Conservation (phyloP, 805 yeast genomes). For the Saturnispora halmiae region DNA sequence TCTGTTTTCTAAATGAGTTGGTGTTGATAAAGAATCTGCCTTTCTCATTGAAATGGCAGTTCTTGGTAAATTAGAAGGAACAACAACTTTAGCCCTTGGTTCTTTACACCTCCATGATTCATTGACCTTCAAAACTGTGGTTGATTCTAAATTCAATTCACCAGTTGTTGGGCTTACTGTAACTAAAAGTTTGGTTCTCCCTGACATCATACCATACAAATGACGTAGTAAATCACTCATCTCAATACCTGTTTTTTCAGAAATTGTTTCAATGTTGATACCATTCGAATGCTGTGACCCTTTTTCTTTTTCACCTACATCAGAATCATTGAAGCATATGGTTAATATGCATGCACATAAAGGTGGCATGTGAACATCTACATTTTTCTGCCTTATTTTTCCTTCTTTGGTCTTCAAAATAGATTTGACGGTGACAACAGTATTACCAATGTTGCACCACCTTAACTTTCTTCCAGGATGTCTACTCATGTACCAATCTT, state of each 20-base stretch:
- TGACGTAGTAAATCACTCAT: slow-evolving; percentile 65
- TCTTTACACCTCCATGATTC: slow-evolving; percentile 8
- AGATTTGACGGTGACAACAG: background rate
- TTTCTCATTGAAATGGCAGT: background rate
- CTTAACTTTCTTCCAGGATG: slow-evolving; percentile 51
- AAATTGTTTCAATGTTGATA: slow-evolving; percentile 49
- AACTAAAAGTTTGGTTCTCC: slow-evolving; percentile 20
- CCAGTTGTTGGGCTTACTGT: too few relatives aligned
- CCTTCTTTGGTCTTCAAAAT: slow-evolving; percentile 5
- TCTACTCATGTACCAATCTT: slow-evolving; percentile 39
- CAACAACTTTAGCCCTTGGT: slow-evolving; percentile 5
- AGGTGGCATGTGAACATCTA: slow-evolving; percentile 51
- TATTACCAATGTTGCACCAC: slow-evolving; percentile 38
- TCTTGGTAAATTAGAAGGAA: slow-evolving; percentile 9
- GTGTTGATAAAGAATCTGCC: background rate
- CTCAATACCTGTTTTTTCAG: slow-evolving; percentile 61
- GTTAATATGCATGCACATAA: slow-evolving; percentile 72
- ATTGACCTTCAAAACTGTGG: background rate
- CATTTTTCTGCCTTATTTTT: background rate
- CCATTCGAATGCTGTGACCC: too few relatives aligned
- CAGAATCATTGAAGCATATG: slow-evolving; percentile 54
- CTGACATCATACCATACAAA: slow-evolving; percentile 30
- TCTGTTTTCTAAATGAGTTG: slow-evolving; percentile 39
- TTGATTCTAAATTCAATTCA: background rate
- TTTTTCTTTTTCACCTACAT: slow-evolving; percentile 36